Evolutionary conservation across 2,329 filamentous ascomycete species (phyloP).

Genomic region (Aspergillus brasiliensis): DNA sequence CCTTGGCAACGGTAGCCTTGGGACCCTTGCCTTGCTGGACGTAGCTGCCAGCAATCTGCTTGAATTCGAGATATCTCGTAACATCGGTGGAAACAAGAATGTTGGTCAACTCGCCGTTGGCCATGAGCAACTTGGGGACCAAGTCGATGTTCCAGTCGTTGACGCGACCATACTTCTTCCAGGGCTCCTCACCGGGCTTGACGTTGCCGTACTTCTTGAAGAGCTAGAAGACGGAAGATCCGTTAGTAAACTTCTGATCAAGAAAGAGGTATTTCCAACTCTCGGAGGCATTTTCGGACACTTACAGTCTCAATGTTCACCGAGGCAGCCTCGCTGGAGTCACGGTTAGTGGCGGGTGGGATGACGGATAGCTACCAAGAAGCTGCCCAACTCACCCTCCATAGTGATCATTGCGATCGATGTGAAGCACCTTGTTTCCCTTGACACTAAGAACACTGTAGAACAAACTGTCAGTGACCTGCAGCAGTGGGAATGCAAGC

Average conservation of each 20-base stretch:
- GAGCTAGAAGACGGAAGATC: constrained; percentile 61
- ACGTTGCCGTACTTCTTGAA: constrained; percentile 97
- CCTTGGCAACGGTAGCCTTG: constrained; percentile 93
- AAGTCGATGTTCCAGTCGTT: constrained; percentile 99
- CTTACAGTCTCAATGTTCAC: constrained; percentile 92
- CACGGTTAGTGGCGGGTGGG: constrained; percentile 26
- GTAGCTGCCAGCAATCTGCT: constrained; percentile 92
- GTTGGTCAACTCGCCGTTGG: constrained; percentile 96
- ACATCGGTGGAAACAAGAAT: constrained; percentile 96
- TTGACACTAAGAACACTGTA: constrained; percentile 91
- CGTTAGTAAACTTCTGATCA: constrained; percentile 23
- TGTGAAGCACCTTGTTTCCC: constrained; percentile 98
- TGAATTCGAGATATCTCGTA: constrained; percentile 86
- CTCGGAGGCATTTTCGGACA: constrained; percentile 10
- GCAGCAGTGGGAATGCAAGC: constrained; percentile 12
- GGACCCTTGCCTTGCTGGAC: constrained; percentile 83
- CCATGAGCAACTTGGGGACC: constrained; percentile 98
- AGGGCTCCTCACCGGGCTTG: constrained; percentile 77
- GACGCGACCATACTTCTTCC: constrained; percentile 94
- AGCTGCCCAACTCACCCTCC: constrained; percentile 71
- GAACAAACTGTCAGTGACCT: constrained; percentile 21
- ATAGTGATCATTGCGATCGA: constrained; percentile 97
- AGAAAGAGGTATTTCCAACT: background rate
- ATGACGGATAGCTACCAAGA: constrained; percentile 16
- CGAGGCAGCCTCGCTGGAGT: constrained; percentile 81